Percentiles rank a stretch among this genome's conserved stretches.
These are phyloP conservation scores for Sclerotinia nivalis DNA, from an alignment of 2,329 filamentous ascomycete genomes.

Conservation along the genomic window DNA sequence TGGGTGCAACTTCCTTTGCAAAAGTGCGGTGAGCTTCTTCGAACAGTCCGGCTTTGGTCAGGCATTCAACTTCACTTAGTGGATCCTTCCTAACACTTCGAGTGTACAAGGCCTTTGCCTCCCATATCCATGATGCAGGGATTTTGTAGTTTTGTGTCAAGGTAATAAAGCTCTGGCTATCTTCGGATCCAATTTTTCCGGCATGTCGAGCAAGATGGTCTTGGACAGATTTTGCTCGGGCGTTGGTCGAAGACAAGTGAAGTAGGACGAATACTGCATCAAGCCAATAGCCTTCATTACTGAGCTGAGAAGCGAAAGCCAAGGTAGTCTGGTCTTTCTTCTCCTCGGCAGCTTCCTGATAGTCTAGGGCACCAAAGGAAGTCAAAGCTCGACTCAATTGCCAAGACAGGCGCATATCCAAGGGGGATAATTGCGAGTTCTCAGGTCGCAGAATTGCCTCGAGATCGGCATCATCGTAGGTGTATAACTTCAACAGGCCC, in stretches of 20 bases:
- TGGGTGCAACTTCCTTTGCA: slow-evolving; percentile 75
- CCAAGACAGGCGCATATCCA: slow-evolving; percentile 79
- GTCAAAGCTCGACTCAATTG: slow-evolving; percentile 72
- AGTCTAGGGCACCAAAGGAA: slow-evolving; percentile 52
- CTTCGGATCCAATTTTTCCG: slow-evolving; percentile 60
- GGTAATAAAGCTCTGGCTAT: slow-evolving; percentile 56
- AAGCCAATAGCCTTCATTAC: slow-evolving; percentile 64
- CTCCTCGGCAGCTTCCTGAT: slow-evolving; percentile 53
- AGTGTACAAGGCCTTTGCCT: slow-evolving; percentile 81
- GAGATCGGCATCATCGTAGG: slow-evolving; percentile 59
- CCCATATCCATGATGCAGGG: slow-evolving; percentile 78
- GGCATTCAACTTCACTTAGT: slow-evolving; percentile 71
- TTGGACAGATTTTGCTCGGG: slow-evolving; percentile 67
- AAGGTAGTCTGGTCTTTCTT: slow-evolving; percentile 67
- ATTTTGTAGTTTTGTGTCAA: slow-evolving; percentile 68
- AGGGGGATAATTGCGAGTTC: slow-evolving; percentile 71
- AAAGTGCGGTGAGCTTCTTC: slow-evolving; percentile 84
- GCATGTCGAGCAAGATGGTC: slow-evolving; percentile 75
- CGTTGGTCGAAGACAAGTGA: slow-evolving; percentile 65
- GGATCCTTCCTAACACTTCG: slow-evolving; percentile 70
- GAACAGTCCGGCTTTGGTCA: slow-evolving; percentile 75
- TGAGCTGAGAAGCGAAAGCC: slow-evolving; percentile 65
- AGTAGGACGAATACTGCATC: slow-evolving; percentile 76
- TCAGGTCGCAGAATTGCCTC: slow-evolving; percentile 74
- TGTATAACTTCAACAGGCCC: slow-evolving; percentile 81